A percentile compares a stretch with the other conserved stretches of the same genome.
phyloP scores from a whole-genome alignment of 139 green algal genomes.

The Closterium sp. region DNA sequence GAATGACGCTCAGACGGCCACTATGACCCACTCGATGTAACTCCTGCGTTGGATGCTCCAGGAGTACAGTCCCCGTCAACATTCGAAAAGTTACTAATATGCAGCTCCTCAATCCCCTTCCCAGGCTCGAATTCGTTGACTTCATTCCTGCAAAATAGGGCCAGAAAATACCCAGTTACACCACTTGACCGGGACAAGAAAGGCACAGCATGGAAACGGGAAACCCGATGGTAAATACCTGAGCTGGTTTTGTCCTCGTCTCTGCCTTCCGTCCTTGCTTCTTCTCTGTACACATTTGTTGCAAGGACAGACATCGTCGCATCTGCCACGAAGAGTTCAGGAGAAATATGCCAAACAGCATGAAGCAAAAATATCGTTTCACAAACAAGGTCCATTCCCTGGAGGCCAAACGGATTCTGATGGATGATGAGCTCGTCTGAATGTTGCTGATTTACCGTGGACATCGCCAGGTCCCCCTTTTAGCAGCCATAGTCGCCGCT shows the following conservation, averaged over 20 bases:
- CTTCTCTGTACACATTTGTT: slow-evolving; percentile 12
- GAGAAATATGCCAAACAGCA: neutral
- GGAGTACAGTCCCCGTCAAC: neutral
- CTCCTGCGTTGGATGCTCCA: neutral
- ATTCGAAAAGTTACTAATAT: neutral
- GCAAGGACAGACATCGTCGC: slow-evolving; percentile 21
- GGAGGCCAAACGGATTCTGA: neutral
- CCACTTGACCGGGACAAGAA: neutral
- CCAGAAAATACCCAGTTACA: neutral
- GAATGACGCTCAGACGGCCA: neutral
- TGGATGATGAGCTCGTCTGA: neutral
- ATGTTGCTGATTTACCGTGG: neutral
- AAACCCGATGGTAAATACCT: neutral
- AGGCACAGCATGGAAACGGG: neutral
- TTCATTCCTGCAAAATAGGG: neutral
- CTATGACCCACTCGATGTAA: neutral
- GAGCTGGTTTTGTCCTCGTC: neutral
- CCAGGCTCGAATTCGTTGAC: neutral
- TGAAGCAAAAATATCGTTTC: neutral
- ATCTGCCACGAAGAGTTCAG: neutral
- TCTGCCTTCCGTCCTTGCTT: slow-evolving; percentile 15
- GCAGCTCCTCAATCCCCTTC: neutral
- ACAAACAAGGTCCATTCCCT: neutral
- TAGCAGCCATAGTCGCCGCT: neutral
- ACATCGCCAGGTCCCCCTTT: neutral